A percentile compares a stretch with the other conserved stretches of the same genome.
These are phyloP conservation scores for Myriosclerotinia curreyana DNA, from an alignment of 2,329 filamentous ascomycete genomes.

Conservation along the genomic window DNA sequence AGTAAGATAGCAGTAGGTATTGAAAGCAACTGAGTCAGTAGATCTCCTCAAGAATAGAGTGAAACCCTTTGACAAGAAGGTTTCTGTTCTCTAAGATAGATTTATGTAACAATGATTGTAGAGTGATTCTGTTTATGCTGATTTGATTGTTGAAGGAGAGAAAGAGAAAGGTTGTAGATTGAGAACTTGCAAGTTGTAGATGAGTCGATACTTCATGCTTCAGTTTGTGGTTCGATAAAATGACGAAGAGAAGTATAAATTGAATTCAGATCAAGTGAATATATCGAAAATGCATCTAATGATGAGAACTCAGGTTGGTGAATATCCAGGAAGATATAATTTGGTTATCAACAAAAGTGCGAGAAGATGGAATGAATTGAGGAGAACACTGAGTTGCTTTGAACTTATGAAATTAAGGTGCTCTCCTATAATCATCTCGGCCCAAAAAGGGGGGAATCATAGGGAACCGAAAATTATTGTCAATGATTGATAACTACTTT, in stretches of 20 bases:
- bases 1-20: not conserved
- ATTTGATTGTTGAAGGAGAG: not conserved
- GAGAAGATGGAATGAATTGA: not conserved
- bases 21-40: not conserved
- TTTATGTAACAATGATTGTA: not conserved
- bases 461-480: not conserved
- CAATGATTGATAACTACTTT: not conserved
- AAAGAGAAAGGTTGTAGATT: not conserved
- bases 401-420: not conserved
- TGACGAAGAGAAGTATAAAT: too few species aligned
- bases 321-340: accelerated
- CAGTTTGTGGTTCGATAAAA: not conserved
- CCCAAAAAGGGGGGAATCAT: not conserved
- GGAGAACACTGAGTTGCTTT: not conserved
- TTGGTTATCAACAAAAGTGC: not conserved
- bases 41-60: not conserved
- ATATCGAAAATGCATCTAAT: not conserved
- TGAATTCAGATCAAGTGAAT: not conserved
- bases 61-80: too few species aligned
- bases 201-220: not conserved
- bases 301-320: too few species aligned
- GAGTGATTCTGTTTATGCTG: not conserved
- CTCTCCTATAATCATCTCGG: not conserved
- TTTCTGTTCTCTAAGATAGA: not conserved
- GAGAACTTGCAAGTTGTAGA: not conserved